Conservation (phyloP, 23 red algal species). For the Agarophyton chilense region DNA sequence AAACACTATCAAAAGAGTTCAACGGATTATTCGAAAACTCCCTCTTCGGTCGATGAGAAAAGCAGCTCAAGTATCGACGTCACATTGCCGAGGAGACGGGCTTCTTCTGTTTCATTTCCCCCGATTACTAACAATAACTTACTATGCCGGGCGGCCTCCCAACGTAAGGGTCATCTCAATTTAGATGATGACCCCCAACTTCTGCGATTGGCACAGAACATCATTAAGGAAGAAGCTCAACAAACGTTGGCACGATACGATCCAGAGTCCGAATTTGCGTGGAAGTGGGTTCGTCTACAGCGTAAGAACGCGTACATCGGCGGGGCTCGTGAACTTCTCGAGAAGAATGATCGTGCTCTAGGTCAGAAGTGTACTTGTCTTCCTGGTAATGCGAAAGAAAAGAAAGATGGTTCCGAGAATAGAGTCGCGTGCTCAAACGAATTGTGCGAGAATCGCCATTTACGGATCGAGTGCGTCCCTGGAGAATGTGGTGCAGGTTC, state of each 20-base stretch:
- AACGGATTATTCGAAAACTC: neutral
- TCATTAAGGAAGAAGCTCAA: neutral
- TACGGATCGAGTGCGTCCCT: conserved; percentile 81
- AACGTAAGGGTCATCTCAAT: neutral
- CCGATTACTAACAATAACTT: neutral
- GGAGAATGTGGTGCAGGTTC: conserved; percentile 68
- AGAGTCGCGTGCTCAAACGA: conserved; percentile 66
- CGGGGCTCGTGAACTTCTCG: conserved; percentile 50
- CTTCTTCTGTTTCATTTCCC: neutral
- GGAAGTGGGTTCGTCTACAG: conserved; percentile 43
- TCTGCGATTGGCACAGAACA: neutral
- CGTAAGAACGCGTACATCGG: conserved; percentile 57
- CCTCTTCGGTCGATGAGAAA: conserved; percentile 7
- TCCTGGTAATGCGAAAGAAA: conserved; percentile 49
- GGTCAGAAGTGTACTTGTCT: conserved; percentile 58
- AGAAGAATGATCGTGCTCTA: conserved; percentile 23
- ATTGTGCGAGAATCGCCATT: conserved; percentile 83
- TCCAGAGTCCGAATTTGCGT: conserved; percentile 17
- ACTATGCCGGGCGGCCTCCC: conserved; percentile 1
- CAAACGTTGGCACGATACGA: conserved; percentile 39
- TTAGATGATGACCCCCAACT: conserved; percentile 28
- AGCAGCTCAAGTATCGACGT: conserved; percentile 7
- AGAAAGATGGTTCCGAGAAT: conserved; percentile 22
- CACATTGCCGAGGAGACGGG: neutral
- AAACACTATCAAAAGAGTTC: neutral